Conservation (phyloP, 2,329 filamentous ascomycete genomes). For the Trichoderma sp. region DNA sequence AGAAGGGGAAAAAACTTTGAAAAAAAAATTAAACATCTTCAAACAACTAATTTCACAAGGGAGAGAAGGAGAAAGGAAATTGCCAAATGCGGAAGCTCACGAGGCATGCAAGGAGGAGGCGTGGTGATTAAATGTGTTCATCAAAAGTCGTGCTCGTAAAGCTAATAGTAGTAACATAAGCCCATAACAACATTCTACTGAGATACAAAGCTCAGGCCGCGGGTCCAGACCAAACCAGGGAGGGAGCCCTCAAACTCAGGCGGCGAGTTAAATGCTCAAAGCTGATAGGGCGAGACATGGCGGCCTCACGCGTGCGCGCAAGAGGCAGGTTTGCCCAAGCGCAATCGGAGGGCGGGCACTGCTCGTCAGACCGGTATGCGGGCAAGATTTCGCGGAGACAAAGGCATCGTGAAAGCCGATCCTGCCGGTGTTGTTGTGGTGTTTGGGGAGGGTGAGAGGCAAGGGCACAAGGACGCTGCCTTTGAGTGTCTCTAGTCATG, state of each 20-base stretch:
- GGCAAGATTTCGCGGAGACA: slow-evolving; percentile 3
- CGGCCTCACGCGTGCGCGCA: neutral
- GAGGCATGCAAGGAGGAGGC: slow-evolving; percentile 13
- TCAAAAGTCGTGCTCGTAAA: neutral
- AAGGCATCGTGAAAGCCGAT: slow-evolving; percentile 23
- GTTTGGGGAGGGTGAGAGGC: neutral
- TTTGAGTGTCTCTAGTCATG: neutral
- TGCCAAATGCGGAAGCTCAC: slow-evolving; percentile 18
- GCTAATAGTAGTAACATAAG: neutral
- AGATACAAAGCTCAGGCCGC: neutral
- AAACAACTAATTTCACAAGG: neutral
- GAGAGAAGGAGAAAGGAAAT: neutral
- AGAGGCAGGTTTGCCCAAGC: neutral
- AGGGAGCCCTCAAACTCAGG: neutral
- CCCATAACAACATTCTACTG: neutral
- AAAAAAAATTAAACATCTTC: neutral
- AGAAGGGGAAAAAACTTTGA: no score
- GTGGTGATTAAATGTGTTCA: slow-evolving; percentile 7
- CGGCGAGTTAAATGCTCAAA: neutral
- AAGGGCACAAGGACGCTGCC: neutral
- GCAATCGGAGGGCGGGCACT: neutral
- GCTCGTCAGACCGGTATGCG: slow-evolving; percentile 10
- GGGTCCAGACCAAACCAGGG: slow-evolving; percentile 3
- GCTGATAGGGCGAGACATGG: slow-evolving; percentile 2
- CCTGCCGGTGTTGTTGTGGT: slow-evolving; percentile 4